Base-by-base conservation (phyloP, 192 early-diverging fungal genomes). In the Coemansia javaensis region DNA sequence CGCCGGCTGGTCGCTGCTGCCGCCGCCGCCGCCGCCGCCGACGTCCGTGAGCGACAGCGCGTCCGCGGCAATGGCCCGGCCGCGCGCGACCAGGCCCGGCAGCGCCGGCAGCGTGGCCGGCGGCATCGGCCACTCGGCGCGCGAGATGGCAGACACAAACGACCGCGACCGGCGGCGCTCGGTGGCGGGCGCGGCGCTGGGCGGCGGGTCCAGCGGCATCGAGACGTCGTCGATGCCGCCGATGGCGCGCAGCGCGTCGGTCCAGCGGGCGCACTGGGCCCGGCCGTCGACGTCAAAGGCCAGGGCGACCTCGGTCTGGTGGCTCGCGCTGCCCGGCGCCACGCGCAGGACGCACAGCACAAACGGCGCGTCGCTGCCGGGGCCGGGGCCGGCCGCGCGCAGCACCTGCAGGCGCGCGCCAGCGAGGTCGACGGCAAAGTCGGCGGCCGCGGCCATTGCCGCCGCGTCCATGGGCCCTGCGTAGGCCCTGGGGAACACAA, bases 51-150 rank as follows among this genome's bases (percentile, higher is more conserved):
- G 36, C 15, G 36, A 14, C 28, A 9, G 14, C 11, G 15, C 4
- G 37, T 18, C 44, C 16, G 18, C 16, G 5, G 7, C 2, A 27
- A 12, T n/a, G 34, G 46, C 14, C n/a, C 25, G 11, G 18, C 15
- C 14, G 33, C n/a, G n/a, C n/a, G n/a, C n/a, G n/a, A n/a, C n/a
- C n/a, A n/a, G n/a, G n/a, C n/a, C n/a, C n/a, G n/a, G n/a, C n/a
- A n/a, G 53, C 3, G 24, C 13, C 18, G 54, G 54, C 13, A 56
- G 44, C 15, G 50, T 44, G 11, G 50, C 27, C 18, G 60, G 67
- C 23, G 67, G 67, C 42, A 71, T 27, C 4, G 67, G 67, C 67
- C 67, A 71, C 14, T 71, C 60, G 16, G 47, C 43, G 6, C 56
- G 53, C 40, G 67, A 63, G 14, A 71, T 36, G 1, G 42, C 51